Evolutionary conservation across 208 protist genomes (phyloP).

Genomic region (Strigomonas oncopelti): DNA sequence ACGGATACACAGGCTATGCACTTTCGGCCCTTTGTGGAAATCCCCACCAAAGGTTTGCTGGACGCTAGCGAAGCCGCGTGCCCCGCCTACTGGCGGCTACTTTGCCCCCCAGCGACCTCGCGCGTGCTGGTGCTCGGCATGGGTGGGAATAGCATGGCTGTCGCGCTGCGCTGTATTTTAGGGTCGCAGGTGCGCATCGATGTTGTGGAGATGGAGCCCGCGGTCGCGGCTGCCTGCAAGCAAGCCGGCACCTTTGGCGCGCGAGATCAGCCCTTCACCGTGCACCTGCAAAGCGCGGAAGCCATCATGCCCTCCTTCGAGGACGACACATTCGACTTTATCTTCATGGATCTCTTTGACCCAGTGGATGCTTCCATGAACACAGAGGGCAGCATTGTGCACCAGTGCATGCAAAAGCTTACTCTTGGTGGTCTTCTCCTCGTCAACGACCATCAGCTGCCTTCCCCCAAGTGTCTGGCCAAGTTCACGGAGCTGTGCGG

Average conservation of each 20-base stretch:
- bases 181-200: constrained; percentile 41
- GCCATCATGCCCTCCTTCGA: constrained; percentile 5
- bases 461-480: constrained; percentile 25
- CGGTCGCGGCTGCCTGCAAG: constrained; percentile 50
- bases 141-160: constrained; percentile 81
- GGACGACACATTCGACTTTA: constrained; percentile 32
- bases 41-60: background rate
- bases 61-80: background rate
- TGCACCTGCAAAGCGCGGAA: constrained; percentile 40
- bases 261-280: constrained; percentile 31
- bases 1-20: background rate
- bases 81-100: background rate
- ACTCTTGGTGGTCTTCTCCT: constrained; percentile 49
- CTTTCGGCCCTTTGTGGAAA: background rate
- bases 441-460: constrained; percentile 74
- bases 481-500: constrained; percentile 45
- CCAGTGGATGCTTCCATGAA: constrained; percentile 55
- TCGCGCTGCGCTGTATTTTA: constrained; percentile 47
- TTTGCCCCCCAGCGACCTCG: constrained; percentile 26
- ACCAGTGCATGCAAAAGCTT: constrained; percentile 36
- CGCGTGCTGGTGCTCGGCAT: constrained; percentile 65
- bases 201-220: constrained; percentile 67
- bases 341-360: constrained; percentile 83
- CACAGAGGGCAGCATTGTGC: constrained; percentile 26
- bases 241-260: constrained; percentile 25